Conservation (phyloP, 768 basidiomycete genomes). For the Crepidotus variabilis region DNA sequence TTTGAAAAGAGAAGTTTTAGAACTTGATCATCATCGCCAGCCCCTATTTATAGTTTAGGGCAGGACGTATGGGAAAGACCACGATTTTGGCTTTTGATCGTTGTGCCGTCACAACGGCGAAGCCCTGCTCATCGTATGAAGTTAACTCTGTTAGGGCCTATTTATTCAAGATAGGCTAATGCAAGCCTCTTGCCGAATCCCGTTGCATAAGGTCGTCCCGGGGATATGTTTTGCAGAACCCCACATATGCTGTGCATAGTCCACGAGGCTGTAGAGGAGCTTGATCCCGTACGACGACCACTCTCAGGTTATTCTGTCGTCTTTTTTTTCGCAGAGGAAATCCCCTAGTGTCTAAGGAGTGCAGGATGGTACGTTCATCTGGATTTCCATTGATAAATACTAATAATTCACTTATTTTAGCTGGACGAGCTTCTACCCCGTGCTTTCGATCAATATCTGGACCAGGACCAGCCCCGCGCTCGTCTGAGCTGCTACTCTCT, state of each 20-base stretch:
- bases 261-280: neutral
- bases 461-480: neutral
- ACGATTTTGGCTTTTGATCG: too few relatives aligned
- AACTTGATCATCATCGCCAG: too few relatives aligned
- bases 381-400: neutral
- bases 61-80: too few relatives aligned
- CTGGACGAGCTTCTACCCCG: neutral
- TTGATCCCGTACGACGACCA: neutral
- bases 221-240: neutral
- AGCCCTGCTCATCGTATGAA: too few relatives aligned
- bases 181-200: neutral
- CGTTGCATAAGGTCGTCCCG: neutral
- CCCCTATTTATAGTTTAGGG: too few relatives aligned
- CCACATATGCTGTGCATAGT: neutral
- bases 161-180: neutral
- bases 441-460: neutral
- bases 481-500: slow-evolving; percentile 17
- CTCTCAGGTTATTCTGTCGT: neutral
- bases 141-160: neutral
- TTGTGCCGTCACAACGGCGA: too few relatives aligned
- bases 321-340: neutral
- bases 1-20: too few relatives aligned
- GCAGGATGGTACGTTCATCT: neutral
- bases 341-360: too few relatives aligned
- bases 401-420: neutral